Evolutionary conservation across 2,329 filamentous ascomycete species (phyloP).

Genomic region (Clonostachys rhizophaga): DNA sequence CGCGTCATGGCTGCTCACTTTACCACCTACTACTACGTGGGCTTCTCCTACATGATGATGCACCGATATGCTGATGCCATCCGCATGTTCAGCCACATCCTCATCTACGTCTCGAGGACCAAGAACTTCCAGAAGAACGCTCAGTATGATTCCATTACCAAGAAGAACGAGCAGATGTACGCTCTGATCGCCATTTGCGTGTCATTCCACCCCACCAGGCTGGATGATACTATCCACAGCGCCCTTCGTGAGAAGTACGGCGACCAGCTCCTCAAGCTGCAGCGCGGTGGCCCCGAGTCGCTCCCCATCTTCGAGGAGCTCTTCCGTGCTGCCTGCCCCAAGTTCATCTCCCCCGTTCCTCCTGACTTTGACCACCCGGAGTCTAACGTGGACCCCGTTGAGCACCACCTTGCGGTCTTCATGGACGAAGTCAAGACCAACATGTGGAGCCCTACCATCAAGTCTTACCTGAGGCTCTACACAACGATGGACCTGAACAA

Average conservation of each 20-base stretch:
- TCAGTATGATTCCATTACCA: slow-evolving; percentile 96
- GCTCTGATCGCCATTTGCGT: slow-evolving; percentile 98
- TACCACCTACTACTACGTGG: slow-evolving; percentile 99
- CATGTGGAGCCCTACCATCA: slow-evolving; percentile 95
- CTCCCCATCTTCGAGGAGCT: slow-evolving; percentile 98
- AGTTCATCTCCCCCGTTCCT: slow-evolving; percentile 97
- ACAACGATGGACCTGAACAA: slow-evolving; percentile 99
- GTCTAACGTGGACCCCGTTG: slow-evolving; percentile 92
- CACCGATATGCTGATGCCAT: slow-evolving; percentile 98
- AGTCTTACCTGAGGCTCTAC: slow-evolving; percentile 98
- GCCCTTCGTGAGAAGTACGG: slow-evolving; percentile 98
- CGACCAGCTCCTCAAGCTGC: slow-evolving; percentile 94
- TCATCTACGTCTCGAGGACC: slow-evolving; percentile 96
- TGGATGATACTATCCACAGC: slow-evolving; percentile 99
- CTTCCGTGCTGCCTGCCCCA: slow-evolving; percentile 96
- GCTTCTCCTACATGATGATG: slow-evolving; percentile 99
- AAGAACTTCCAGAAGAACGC: slow-evolving; percentile 99
- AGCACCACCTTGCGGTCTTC: slow-evolving; percentile 96
- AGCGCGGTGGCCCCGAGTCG: slow-evolving; percentile 91
- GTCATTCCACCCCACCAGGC: slow-evolving; percentile 91
- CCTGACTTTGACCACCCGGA: slow-evolving; percentile 97
- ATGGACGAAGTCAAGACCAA: slow-evolving; percentile 99
- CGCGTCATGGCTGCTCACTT: slow-evolving; percentile 99
- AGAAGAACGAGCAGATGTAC: slow-evolving; percentile 99
- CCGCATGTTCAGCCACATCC: slow-evolving; percentile 99